phyloP scores from a whole-genome alignment of 192 early-diverging fungal genomes.

The Pecoramyces ruminantium region DNA sequence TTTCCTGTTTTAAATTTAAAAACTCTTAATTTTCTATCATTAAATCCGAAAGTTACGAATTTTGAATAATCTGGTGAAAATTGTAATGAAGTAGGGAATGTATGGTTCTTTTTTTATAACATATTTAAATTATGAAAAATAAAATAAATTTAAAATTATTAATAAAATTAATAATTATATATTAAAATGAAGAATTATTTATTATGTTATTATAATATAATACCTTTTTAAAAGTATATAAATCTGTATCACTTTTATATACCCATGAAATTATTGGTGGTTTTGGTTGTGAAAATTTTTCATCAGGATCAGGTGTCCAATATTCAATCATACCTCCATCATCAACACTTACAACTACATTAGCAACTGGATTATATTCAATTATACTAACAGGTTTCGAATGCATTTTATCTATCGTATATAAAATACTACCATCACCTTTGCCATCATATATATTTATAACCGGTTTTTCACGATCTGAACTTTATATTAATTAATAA shows the following conservation, averaged over 20 bases:
- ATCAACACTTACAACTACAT: constrained; percentile 73
- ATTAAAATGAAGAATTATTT: too few relatives aligned
- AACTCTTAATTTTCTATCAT: constrained; percentile 68
- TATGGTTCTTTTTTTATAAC: constrained; percentile 32
- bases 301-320: constrained; percentile 43
- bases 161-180: too few relatives aligned
- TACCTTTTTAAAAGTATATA: constrained; percentile 95
- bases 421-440: constrained; percentile 38
- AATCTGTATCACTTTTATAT: constrained; percentile 84
- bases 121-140: not conserved
- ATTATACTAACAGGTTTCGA: not conserved
- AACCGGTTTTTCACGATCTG: constrained; percentile 47
- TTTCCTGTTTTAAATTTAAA: constrained; percentile 74
- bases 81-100: constrained; percentile 54
- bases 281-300: constrained; percentile 9
- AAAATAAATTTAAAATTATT: too few relatives aligned
- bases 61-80: constrained; percentile 66
- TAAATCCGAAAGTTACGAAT: constrained; percentile 76
- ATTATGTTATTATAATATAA: too few relatives aligned
- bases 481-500: constrained; percentile 17
- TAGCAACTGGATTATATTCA: constrained; percentile 48
- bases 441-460: constrained; percentile 78
- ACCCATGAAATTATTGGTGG: constrained; percentile 40
- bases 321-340: constrained; percentile 84
- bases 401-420: constrained; percentile 33